Evolutionary conservation across 1,284 basidiomycete genomes (phyloP).

Genomic region (Microbotryomycetes sp.): DNA sequence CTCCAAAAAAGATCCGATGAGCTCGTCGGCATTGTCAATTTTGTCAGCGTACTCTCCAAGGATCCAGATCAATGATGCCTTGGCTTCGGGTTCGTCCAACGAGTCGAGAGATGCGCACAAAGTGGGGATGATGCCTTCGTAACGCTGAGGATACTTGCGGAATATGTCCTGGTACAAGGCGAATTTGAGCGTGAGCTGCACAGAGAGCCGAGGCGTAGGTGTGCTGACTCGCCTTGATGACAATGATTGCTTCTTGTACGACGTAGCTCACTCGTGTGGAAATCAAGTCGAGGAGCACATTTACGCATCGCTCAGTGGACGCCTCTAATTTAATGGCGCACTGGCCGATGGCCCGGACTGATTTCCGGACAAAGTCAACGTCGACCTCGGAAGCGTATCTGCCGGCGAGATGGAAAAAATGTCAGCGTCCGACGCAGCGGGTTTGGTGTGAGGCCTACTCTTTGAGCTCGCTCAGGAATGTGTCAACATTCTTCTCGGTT

Average conservation of each 20-base stretch:
- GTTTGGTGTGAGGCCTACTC: conserved; percentile 72
- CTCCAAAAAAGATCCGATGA: conserved; percentile 83
- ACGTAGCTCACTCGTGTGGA: conserved; percentile 90
- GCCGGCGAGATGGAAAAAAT: not conserved
- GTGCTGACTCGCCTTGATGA: conserved; percentile 73
- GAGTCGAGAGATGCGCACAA: conserved; percentile 93
- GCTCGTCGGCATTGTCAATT: conserved; percentile 91
- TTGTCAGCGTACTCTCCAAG: conserved; percentile 96
- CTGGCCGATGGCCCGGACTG: conserved; percentile 90
- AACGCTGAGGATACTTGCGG: conserved; percentile 93
- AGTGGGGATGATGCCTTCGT: conserved; percentile 93
- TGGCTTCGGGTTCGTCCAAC: conserved; percentile 95
- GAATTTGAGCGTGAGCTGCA: not conserved
- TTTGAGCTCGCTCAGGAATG: conserved; percentile 87
- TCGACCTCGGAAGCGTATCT: conserved; percentile 96
- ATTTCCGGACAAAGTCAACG: conserved; percentile 92
- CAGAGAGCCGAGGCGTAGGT: not conserved
- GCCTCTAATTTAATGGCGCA: conserved; percentile 91
- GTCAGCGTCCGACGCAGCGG: no score
- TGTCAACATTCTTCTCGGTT: conserved; percentile 84
- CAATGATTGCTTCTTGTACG: conserved; percentile 95
- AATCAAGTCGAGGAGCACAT: conserved; percentile 85
- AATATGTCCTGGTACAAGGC: conserved; percentile 70
- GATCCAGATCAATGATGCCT: conserved; percentile 97
- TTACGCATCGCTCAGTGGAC: conserved; percentile 89